phyloP scores from a whole-genome alignment of 371 early-diverging fungal species.

The Mycotypha africana region DNA sequence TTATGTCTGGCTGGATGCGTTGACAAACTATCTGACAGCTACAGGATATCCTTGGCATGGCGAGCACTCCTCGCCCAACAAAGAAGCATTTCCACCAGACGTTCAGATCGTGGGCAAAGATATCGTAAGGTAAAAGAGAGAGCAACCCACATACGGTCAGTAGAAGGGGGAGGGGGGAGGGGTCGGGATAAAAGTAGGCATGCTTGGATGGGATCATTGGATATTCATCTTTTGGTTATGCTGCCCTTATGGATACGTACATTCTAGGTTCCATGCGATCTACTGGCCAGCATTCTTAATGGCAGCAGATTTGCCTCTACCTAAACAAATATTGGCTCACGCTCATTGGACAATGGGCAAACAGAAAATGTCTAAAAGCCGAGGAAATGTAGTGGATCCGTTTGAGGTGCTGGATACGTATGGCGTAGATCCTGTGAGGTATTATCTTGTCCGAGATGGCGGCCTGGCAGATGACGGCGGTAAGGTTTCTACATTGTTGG shows the following conservation, averaged over 20 bases:
- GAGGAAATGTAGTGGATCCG: conserved; percentile 90
- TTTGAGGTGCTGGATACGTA: conserved; percentile 60
- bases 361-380: conserved; percentile 92
- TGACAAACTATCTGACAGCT: conserved; percentile 89
- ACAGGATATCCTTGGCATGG: conserved; percentile 74
- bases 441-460: conserved; percentile 87
- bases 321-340: conserved; percentile 80
- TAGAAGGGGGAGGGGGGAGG: too few species aligned
- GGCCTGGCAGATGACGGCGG: conserved; percentile 80
- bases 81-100: conserved; percentile 67
- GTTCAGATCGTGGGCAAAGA: conserved; percentile 94
- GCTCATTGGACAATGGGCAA: conserved; percentile 90
- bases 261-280: conserved; percentile 88
- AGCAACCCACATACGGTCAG: too few species aligned
- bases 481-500: conserved; percentile 8
- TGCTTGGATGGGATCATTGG: too few species aligned
- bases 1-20: conserved; percentile 97
- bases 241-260: background rate
- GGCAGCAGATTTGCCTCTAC: conserved; percentile 78
- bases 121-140: conserved; percentile 64
- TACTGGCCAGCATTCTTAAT: conserved; percentile 95
- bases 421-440: conserved; percentile 88
- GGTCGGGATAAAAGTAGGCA: too few species aligned
- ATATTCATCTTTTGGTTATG: background rate
- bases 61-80: conserved; percentile 1